These are phyloP conservation scores for Pelagophyceae sp. DNA, from an alignment of 352 stramenopile genomes.

Conservation along the genomic window DNA sequence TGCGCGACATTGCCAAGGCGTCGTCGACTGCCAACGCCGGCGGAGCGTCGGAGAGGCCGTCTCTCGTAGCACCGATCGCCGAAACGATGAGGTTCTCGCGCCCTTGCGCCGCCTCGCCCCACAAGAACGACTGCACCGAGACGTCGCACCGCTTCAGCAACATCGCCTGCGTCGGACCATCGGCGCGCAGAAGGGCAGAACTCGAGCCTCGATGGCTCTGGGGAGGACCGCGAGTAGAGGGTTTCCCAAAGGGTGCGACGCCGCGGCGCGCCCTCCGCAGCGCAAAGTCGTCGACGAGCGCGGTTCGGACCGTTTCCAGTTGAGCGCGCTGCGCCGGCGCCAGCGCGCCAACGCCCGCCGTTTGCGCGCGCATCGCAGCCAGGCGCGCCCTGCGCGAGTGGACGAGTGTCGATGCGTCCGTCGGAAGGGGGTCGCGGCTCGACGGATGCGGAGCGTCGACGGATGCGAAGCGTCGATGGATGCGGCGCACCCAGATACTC, in stretches of 20 bases:
- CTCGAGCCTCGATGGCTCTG: too few species aligned
- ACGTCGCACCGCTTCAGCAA: conserved; percentile 33
- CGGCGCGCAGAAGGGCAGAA: too few species aligned
- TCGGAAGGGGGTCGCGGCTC: too few species aligned
- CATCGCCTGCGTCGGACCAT: too few species aligned
- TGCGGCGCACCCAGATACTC: too few species aligned
- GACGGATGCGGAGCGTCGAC: too few species aligned
- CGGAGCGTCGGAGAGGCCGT: conserved; percentile 18
- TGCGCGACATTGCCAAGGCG: conserved; percentile 12
- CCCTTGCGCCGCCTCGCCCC: conserved; percentile 13
- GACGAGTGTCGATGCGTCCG: too few species aligned
- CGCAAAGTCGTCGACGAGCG: conserved; percentile 28
- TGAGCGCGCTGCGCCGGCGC: neutral
- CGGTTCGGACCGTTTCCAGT: conserved; percentile 7
- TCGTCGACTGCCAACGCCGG: conserved; percentile 24
- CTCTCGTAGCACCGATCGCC: neutral
- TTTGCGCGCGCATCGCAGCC: neutral
- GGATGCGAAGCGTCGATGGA: too few species aligned
- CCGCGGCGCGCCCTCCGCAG: too few species aligned
- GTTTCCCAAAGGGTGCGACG: too few species aligned
- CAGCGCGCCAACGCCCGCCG: neutral
- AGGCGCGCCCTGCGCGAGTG: neutral
- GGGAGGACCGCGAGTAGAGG: too few species aligned
- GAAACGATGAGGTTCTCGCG: neutral
- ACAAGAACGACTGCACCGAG: conserved; percentile 30